Conservation (phyloP, 2,329 filamentous ascomycete species). For the Camillea tinctor region DNA sequence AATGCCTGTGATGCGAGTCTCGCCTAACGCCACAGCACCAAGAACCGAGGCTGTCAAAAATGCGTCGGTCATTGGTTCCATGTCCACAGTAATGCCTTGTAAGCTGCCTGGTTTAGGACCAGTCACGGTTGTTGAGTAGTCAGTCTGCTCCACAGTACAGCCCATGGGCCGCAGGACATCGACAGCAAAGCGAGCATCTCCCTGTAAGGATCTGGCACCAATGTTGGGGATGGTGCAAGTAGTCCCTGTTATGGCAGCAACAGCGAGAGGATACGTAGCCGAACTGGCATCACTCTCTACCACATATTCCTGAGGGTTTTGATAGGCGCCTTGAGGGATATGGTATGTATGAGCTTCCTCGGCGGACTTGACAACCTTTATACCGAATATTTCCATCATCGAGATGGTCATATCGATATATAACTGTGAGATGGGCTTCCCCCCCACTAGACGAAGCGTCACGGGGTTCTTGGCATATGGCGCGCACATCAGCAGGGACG, state of each 20-base stretch:
- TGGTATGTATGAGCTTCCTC: slow-evolving; percentile 89
- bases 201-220: slow-evolving; percentile 85
- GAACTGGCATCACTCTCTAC: slow-evolving; percentile 98
- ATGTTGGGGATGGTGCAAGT: slow-evolving; percentile 97
- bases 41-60: slow-evolving; percentile 94
- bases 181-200: slow-evolving; percentile 89
- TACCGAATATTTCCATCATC: slow-evolving; percentile 94
- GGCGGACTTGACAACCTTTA: slow-evolving; percentile 72
- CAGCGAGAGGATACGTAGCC: slow-evolving; percentile 90
- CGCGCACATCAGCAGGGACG: slow-evolving; percentile 92
- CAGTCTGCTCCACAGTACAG: slow-evolving; percentile 82
- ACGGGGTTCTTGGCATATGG: slow-evolving; percentile 95
- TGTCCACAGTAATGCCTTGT: slow-evolving; percentile 78
- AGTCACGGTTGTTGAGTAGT: slow-evolving; percentile 85
- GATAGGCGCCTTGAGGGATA: slow-evolving; percentile 81
- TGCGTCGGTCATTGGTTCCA: slow-evolving; percentile 99
- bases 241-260: slow-evolving; percentile 93
- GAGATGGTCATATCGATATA: slow-evolving; percentile 99
- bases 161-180: slow-evolving; percentile 93
- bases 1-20: slow-evolving; percentile 87
- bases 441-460: slow-evolving; percentile 86
- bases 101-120: slow-evolving; percentile 76
- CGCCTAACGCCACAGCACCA: slow-evolving; percentile 80
- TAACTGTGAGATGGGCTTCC: slow-evolving; percentile 92
- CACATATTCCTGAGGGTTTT: slow-evolving; percentile 80